phyloP scores from a whole-genome alignment of 352 stramenopile genomes.

The Thraustotheca clavata region DNA sequence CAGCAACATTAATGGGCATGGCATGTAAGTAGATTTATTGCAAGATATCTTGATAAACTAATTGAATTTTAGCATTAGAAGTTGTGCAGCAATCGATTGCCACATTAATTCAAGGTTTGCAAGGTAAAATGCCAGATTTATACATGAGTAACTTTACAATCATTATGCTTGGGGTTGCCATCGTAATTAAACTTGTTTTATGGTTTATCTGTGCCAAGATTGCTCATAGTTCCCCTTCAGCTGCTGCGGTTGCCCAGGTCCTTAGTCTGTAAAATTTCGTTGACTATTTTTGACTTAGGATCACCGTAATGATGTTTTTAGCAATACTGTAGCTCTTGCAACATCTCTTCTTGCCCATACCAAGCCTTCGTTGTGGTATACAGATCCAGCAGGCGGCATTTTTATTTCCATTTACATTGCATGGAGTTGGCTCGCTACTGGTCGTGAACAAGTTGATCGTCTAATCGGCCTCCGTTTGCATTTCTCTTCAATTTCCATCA shows the following conservation, averaged over 20 bases:
- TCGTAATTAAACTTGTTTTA: slow-evolving; percentile 71
- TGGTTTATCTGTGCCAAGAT: slow-evolving; percentile 77
- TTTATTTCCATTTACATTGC: slow-evolving; percentile 96
- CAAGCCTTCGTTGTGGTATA: slow-evolving; percentile 82
- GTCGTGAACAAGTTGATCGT: slow-evolving; percentile 92
- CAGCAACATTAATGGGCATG: slow-evolving; percentile 96
- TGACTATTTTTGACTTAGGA: slow-evolving; percentile 57
- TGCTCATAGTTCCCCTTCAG: slow-evolving; percentile 48
- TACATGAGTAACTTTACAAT: slow-evolving; percentile 63
- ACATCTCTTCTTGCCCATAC: slow-evolving; percentile 64
- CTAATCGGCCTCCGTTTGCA: slow-evolving; percentile 76
- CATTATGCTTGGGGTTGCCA: slow-evolving; percentile 55
- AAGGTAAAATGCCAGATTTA: slow-evolving; percentile 52
- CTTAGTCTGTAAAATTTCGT: not conserved
- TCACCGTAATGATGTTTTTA: slow-evolving; percentile 96
- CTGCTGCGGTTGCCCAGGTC: slow-evolving; percentile 64
- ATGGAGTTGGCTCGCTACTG: slow-evolving; percentile 90
- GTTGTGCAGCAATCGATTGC: slow-evolving; percentile 90
- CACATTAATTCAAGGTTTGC: slow-evolving; percentile 61
- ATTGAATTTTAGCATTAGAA: slow-evolving; percentile 67
- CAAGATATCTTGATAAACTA: not conserved
- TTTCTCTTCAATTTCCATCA: not conserved
- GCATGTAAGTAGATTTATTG: slow-evolving; percentile 49
- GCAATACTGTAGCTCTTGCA: slow-evolving; percentile 86
- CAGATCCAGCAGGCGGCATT: slow-evolving; percentile 92